A percentile compares a stretch with the other conserved stretches of the same genome.
Conservation (phyloP, 345 rosid genomes). For the Gossypium raimondii region DNA sequence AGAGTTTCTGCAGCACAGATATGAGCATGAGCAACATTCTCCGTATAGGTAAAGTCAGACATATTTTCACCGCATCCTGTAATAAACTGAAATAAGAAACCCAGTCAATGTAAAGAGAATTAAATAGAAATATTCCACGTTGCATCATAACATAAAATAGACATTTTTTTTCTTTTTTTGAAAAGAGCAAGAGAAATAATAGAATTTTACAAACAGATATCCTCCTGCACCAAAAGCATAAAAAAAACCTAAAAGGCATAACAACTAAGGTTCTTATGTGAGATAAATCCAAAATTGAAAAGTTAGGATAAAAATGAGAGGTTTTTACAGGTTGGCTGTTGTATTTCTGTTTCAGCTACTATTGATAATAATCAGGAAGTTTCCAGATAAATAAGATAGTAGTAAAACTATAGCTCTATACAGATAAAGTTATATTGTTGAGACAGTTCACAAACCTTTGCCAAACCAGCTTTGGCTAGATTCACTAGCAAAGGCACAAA, state of each 20-base stretch:
- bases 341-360: neutral
- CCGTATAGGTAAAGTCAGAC: constrained; percentile 84
- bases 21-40: constrained; percentile 85
- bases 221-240: neutral
- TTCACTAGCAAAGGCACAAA: constrained; percentile 53
- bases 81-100: constrained; percentile 71
- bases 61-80: constrained; percentile 75
- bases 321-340: neutral
- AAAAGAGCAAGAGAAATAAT: constrained; percentile 2
- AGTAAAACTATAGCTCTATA: constrained; percentile 5
- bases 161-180: neutral
- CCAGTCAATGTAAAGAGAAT: constrained; percentile 26
- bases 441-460: constrained; percentile 52
- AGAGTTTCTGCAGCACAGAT: constrained; percentile 75
- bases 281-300: constrained; percentile 1
- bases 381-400: neutral
- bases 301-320: neutral
- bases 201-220: neutral
- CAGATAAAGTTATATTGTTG: neutral
- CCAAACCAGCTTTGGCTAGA: constrained; percentile 74
- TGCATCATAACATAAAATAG: neutral
- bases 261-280: neutral
- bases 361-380: neutral
- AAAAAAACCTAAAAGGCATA: neutral
- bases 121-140: neutral